These are phyloP conservation scores for Lipomyces sp. DNA, from an alignment of 805 yeast species.

Conservation along the genomic window DNA sequence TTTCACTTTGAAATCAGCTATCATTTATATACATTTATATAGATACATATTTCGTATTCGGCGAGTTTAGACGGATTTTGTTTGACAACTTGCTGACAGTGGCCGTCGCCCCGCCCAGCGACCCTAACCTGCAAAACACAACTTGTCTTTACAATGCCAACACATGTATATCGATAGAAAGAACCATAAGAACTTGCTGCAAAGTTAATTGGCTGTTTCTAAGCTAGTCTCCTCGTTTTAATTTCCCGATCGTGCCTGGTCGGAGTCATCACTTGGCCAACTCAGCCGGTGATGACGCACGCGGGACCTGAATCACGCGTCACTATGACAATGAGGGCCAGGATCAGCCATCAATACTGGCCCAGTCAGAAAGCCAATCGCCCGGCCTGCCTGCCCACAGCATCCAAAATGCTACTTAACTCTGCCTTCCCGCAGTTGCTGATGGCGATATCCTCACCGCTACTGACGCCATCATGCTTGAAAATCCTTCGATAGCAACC, in stretches of 20 bases:
- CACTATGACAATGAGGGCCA: background rate
- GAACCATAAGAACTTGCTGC: background rate
- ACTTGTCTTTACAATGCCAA: too few species aligned
- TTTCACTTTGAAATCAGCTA: too few species aligned
- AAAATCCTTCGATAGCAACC: background rate
- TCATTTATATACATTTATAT: too few species aligned
- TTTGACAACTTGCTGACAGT: too few species aligned
- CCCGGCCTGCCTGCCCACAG: background rate
- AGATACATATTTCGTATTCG: too few species aligned
- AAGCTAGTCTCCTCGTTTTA: background rate
- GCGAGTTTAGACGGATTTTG: too few species aligned
- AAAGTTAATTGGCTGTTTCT: background rate
- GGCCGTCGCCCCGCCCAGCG: too few species aligned
- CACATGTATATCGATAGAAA: too few species aligned
- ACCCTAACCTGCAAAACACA: too few species aligned
- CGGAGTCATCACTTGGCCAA: background rate
- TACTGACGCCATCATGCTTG: conserved; percentile 2
- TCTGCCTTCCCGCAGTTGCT: background rate
- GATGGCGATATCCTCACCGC: background rate
- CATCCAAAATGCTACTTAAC: background rate
- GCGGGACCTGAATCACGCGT: background rate
- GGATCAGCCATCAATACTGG: background rate
- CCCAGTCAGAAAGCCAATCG: background rate
- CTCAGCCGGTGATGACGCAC: background rate
- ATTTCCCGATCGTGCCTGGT: background rate